Conservation (phyloP, 352 stramenopile species). For the Pseudoperonospora humuli region DNA sequence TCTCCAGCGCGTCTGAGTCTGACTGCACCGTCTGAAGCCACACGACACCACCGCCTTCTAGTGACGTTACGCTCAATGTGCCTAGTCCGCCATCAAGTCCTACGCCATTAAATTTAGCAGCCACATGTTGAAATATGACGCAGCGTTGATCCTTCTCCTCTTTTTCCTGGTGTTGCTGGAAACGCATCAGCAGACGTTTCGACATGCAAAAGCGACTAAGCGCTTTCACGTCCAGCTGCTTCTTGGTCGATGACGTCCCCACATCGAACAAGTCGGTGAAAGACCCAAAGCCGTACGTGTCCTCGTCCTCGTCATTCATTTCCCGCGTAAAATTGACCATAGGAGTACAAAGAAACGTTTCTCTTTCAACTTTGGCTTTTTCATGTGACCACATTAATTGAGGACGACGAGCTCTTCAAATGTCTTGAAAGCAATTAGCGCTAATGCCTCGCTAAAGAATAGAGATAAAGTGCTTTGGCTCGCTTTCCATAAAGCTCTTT, state of each 20-base stretch:
- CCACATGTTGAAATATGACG: constrained; percentile 39
- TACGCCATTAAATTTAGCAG: constrained; percentile 42
- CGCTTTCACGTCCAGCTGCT: constrained; percentile 28
- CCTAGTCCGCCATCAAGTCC: constrained; percentile 46
- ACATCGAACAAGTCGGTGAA: constrained; percentile 47
- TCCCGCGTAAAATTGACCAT: not conserved
- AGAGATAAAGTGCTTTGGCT: no score
- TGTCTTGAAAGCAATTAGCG: no score
- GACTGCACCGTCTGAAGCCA: constrained; percentile 44
- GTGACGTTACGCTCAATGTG: constrained; percentile 15
- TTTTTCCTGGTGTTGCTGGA: constrained; percentile 22
- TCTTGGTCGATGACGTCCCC: not conserved
- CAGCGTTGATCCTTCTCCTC: not conserved
- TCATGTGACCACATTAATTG: no score
- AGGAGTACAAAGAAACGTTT: no score
- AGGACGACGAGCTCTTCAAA: no score
- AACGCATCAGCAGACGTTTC: constrained; percentile 29
- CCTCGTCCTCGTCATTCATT: constrained; percentile 47
- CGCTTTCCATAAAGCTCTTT: no score
- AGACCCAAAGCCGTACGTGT: constrained; percentile 64
- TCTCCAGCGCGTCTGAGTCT: constrained; percentile 45
- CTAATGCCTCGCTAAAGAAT: no score
- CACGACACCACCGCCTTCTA: constrained; percentile 30
- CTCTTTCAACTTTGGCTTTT: no score
- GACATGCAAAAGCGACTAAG: constrained; percentile 46